These are phyloP conservation scores for Colletotrichum tropicale DNA, from an alignment of 2,329 filamentous ascomycete genomes.

Conservation along the genomic window DNA sequence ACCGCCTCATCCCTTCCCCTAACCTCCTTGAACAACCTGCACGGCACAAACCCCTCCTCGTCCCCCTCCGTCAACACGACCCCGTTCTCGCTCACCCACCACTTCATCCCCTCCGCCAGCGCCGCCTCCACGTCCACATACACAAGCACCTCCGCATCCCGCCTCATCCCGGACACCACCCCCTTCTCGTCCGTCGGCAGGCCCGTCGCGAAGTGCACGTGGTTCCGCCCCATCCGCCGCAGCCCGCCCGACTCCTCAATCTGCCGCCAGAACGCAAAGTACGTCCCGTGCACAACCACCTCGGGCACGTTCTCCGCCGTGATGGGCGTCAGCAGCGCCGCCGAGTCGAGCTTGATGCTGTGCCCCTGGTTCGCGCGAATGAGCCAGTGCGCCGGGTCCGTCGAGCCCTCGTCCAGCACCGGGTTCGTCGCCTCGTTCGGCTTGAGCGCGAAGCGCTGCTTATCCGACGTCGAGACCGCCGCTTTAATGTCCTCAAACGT, in stretches of 20 bases:
- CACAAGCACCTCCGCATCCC: conserved; percentile 76
- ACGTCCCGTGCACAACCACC: conserved; percentile 86
- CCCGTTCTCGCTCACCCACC: conserved; percentile 81
- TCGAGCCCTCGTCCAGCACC: conserved; percentile 29
- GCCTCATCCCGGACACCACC: conserved; percentile 83
- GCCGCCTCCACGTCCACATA: conserved; percentile 76
- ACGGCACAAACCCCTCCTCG: conserved; percentile 65
- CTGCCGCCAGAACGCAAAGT: conserved; percentile 76
- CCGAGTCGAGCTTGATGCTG: conserved; percentile 77
- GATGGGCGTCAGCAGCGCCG: conserved; percentile 72
- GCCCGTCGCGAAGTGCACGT: conserved; percentile 88
- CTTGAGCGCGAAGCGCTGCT: conserved; percentile 87
- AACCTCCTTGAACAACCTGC: conserved; percentile 75
- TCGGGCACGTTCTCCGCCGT: conserved; percentile 67
- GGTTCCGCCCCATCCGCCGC: conserved; percentile 80
- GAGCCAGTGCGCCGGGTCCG: conserved; percentile 71
- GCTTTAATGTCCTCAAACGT: conserved; percentile 75
- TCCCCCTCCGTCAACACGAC: conserved; percentile 71
- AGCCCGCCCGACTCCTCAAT: conserved; percentile 82
- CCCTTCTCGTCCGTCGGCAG: conserved; percentile 54
- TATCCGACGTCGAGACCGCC: conserved; percentile 78
- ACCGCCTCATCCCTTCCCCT: conserved; percentile 55
- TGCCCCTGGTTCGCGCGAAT: conserved; percentile 98
- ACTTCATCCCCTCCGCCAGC: conserved; percentile 63
- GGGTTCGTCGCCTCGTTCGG: conserved; percentile 43